Evolutionary conservation across 805 yeast species (phyloP).

Genomic region (Wickerhamiella lipophila): DNA sequence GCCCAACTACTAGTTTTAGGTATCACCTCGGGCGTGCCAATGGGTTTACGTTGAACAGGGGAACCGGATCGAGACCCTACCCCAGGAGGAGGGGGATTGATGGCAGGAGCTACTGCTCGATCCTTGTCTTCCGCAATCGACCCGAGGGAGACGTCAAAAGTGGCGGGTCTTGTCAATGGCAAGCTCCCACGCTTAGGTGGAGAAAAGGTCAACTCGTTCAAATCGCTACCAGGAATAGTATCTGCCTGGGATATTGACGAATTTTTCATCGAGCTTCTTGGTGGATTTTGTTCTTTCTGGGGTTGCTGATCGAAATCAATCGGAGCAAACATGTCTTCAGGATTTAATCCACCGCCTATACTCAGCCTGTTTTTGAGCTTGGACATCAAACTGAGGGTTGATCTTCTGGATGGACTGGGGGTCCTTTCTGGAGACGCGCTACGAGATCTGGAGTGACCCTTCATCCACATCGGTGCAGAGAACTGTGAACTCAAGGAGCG

Average conservation of each 20-base stretch:
- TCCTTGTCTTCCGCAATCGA: neutral
- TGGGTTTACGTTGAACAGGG: neutral
- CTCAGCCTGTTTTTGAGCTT: neutral
- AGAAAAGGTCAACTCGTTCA: neutral
- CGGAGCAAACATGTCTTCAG: neutral
- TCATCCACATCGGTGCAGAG: neutral
- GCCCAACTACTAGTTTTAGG: neutral
- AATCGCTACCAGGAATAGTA: neutral
- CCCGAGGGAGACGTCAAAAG: neutral
- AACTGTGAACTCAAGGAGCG: neutral
- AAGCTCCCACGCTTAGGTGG: neutral
- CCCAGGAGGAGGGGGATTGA: neutral
- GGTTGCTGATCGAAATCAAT: neutral
- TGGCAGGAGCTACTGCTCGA: neutral
- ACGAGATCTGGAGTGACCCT: conserved; percentile 1
- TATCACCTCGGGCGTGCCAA: neutral
- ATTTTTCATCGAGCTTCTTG: neutral
- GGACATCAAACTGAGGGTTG: neutral
- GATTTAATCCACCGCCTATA: neutral
- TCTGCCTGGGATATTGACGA: neutral
- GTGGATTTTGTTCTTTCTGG: neutral
- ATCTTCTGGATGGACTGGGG: neutral
- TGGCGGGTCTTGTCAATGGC: neutral
- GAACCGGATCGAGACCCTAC: neutral
- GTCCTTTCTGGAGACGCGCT: neutral